Base-by-base conservation (phyloP, 177 flowering plant species). In the Tripterygium wilfordii region DNA sequence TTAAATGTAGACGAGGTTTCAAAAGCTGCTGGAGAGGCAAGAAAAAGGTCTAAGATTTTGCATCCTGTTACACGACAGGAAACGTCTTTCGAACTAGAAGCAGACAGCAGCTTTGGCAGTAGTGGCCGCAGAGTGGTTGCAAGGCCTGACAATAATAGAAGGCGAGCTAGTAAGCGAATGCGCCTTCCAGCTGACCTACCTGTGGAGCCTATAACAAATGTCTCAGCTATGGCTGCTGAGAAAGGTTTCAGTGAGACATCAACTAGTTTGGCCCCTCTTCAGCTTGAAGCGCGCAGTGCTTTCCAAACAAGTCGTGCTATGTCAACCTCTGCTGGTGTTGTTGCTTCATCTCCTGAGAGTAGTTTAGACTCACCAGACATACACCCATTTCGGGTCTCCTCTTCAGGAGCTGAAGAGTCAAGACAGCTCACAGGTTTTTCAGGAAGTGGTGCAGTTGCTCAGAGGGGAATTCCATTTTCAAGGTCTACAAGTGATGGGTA, bases 401-500 rank as follows among this genome's bases (percentile, higher is more conserved):
- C 92, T 40, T 72, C 88, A 10, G 88, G 84, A 41, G 75, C 83
- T 14, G 96, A 82, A 47, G 96, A 84, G 46, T 62, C 69, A 13
- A 68, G 74, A 51, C 65, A 75, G 36, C 71, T 80, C 18, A 70
- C 73, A 9, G 73, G 69, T 30, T 55, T 67, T 19, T 42, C 79
- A 2, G 47, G 56, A 27, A 30, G 70, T 36, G 71, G 58, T 36
- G 24, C 31, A 20, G 60, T 62, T 33, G 44, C 57, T 35, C 74
- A 63, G 45, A 58, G 57, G 26, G 96, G 76, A 22, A 38, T 80
- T 35, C 84, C 79, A 3, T 56, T 86, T 6, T 81, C 96, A 16
- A 81, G 91, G 71, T 88, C 96, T 24, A 78, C 91, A 5, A 92
- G 97, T 63, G 99, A 83, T 63, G 99, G 99, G 16, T 89, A 92